These are phyloP conservation scores for Colletotrichum brevisporum DNA, from an alignment of 2,329 filamentous ascomycete species.

Conservation along the genomic window DNA sequence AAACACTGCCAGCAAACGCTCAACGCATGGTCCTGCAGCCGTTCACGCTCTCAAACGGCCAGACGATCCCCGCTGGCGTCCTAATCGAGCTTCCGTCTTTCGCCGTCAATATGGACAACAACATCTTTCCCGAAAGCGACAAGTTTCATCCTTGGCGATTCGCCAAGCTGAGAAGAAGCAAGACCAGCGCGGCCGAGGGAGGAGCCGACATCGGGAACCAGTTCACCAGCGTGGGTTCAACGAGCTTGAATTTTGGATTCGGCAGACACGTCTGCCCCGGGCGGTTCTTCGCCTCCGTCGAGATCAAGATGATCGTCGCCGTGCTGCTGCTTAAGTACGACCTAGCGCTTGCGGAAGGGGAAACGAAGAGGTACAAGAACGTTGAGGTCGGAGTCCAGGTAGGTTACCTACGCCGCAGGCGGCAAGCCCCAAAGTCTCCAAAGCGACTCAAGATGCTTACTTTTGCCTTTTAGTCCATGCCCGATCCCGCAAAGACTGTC, in stretches of 20 bases:
- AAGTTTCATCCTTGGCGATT: conserved; percentile 22
- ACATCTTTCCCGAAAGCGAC: conserved; percentile 13
- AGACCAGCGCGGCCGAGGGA: not conserved
- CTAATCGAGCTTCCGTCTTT: conserved; percentile 56
- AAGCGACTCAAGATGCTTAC: too few species aligned
- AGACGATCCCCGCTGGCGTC: conserved; percentile 60
- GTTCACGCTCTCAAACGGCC: conserved; percentile 67
- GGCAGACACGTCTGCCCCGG: conserved; percentile 57
- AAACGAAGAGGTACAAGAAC: conserved; percentile 2
- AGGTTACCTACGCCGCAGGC: not conserved
- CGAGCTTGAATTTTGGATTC: conserved; percentile 53
- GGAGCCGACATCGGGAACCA: conserved; percentile 50
- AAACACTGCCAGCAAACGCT: conserved; percentile 55
- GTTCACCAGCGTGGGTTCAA: conserved; percentile 55
- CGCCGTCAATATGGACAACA: conserved; percentile 46
- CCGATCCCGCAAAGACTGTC: too few species aligned
- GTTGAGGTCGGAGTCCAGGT: not conserved
- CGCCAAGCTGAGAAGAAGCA: not conserved
- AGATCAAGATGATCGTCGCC: conserved; percentile 60
- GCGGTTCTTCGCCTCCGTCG: conserved; percentile 59
- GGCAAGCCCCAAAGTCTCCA: not conserved
- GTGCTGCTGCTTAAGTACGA: conserved; percentile 58
- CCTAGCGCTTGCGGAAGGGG: conserved; percentile 48
- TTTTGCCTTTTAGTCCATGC: not conserved
- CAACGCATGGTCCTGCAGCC: conserved; percentile 63